Evolutionary conservation across 169 alveolate genomes (phyloP).

Genomic region (Plasmodium gaboni): DNA sequence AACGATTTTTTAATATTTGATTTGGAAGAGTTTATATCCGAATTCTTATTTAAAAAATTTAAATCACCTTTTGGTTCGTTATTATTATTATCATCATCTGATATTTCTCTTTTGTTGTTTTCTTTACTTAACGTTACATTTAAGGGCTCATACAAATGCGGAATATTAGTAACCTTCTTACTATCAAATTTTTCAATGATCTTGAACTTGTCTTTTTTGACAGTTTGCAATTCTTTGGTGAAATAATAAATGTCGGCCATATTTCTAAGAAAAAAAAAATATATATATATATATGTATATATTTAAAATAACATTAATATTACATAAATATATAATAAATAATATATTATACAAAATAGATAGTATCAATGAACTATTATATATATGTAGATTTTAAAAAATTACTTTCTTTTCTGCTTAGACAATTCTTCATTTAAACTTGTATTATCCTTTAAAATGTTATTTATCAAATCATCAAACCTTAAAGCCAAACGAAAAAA

Average conservation of each 20-base stretch:
- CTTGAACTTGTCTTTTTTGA: slow-evolving; percentile 60
- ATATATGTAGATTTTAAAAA: neutral
- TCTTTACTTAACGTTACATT: slow-evolving; percentile 30
- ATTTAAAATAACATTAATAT: no score
- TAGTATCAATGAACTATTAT: slow-evolving; percentile 30
- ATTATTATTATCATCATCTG: neutral
- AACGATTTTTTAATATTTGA: neutral
- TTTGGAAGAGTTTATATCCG: slow-evolving; percentile 14
- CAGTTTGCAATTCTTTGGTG: slow-evolving; percentile 41
- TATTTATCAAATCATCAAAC: slow-evolving; percentile 58
- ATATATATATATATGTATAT: slow-evolving; percentile 16
- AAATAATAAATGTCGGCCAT: slow-evolving; percentile 54
- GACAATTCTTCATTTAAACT: slow-evolving; percentile 43
- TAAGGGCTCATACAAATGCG: slow-evolving; percentile 61
- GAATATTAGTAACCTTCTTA: slow-evolving; percentile 21
- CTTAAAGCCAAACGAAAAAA: neutral
- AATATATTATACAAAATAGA: no score
- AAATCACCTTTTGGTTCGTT: neutral
- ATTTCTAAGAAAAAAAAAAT: slow-evolving; percentile 11
- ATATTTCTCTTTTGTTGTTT: neutral
- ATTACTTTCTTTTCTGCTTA: slow-evolving; percentile 61
- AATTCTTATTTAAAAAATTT: neutral
- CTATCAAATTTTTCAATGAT: slow-evolving; percentile 68
- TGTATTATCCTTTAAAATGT: slow-evolving; percentile 43
- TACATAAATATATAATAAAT: no score